Base-by-base conservation (phyloP, 1,139 yeast species). In the Hansenula sp. region DNA sequence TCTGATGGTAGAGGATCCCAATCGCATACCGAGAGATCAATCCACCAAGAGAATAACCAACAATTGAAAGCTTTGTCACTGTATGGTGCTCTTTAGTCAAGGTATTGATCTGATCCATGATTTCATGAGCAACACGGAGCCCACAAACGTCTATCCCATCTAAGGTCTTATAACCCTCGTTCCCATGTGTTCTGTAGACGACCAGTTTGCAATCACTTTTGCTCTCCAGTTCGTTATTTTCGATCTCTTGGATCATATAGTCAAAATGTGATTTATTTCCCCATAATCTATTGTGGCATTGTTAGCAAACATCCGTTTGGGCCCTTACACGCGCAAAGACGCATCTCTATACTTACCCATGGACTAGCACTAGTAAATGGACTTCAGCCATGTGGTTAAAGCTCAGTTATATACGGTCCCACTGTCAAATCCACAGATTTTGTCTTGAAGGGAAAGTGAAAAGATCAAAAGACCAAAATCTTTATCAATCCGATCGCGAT, bases 61-160 rank as follows among this genome's bases (percentile, higher is more conserved):
- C 71, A 13, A 88, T 68, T 1, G 95, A 84, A 47, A 88, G 67
- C 54, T 79, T 79, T 13, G 70, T 67, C 11, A 82, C 79, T 15
- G 50, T 52, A 12, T 48, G 54, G 4, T 52, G 53, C 3, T 44
- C 44, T 21, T 49, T 47, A 24, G 59, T 55, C 33, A 81, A 54
- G 3, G 54, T 44, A 3, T 60, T 57, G 4, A 83, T 71, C 53
- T 77, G 76, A 2, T 56, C 61, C 27, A 71, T 60, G 40, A 88
- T 80, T 62, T 88, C 96, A 46, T 76, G 77, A 1, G 86, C 80
- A 5, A 86, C 84, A 33, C 96, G 68, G 45, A 80, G 71, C 1
- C 96, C 96, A 59, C 93, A 87, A 34, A 88, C 80, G 54, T 87
- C 96, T 30, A 88, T 80, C 2, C 96, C 96, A 58, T 88, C 96